Conservation (phyloP, 1,139 yeast species). For the Diutina mesorugosa region DNA sequence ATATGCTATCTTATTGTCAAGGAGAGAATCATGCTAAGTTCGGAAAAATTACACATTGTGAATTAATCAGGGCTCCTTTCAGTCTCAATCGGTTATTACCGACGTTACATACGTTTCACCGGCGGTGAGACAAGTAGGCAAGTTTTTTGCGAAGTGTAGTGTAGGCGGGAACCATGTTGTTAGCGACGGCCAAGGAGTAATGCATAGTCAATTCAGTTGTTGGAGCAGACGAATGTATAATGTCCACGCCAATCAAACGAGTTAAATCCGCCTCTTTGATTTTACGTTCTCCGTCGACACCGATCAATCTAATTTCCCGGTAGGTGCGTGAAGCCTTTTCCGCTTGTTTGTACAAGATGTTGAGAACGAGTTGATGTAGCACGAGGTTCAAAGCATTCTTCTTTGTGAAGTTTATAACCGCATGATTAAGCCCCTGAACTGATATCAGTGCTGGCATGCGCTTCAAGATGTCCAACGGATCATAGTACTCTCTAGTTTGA, state of each 20-base stretch:
- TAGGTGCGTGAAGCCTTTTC: conserved; percentile 9
- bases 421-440: conserved; percentile 52
- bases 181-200: not conserved
- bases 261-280: not conserved
- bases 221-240: not conserved
- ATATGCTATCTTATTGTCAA: not conserved
- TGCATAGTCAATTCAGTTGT: not conserved
- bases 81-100: not conserved
- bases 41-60: not conserved
- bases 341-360: conserved; percentile 51
- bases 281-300: not conserved
- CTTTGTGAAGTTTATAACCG: conserved; percentile 48
- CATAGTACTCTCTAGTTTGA: conserved; percentile 33
- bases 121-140: not conserved
- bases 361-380: conserved; percentile 46
- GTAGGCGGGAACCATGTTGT: not conserved
- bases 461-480: conserved; percentile 55
- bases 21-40: not conserved
- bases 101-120: not conserved
- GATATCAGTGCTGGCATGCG: conserved; percentile 50
- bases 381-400: conserved; percentile 51
- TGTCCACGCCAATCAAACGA: not conserved
- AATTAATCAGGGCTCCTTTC: not conserved
- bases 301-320: not conserved
- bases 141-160: not conserved